These are phyloP conservation scores for Galerina marginata DNA, from an alignment of 768 basidiomycete species.

Conservation along the genomic window DNA sequence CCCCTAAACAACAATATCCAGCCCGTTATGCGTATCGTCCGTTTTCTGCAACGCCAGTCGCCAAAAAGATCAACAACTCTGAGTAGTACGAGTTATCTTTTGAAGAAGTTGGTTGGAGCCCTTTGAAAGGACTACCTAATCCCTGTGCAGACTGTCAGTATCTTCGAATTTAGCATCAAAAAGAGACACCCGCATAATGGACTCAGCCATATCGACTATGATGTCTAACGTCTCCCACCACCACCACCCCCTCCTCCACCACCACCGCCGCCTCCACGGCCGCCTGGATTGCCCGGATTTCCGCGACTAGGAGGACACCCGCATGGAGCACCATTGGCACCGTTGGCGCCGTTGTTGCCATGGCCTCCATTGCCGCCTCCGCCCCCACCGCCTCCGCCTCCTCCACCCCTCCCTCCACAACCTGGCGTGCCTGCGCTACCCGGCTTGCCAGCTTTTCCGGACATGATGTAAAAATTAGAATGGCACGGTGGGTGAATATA, in stretches of 20 bases:
- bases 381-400: not conserved
- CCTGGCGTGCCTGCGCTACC: not conserved
- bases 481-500: too few species aligned
- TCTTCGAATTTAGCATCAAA: not conserved
- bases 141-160: too few species aligned
- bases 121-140: too few species aligned
- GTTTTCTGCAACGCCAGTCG: too few species aligned
- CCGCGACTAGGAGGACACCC: not conserved
- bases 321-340: not conserved
- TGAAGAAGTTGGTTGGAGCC: too few species aligned
- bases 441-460: not conserved
- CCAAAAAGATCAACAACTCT: too few species aligned
- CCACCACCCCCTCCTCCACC: constrained; percentile 4
- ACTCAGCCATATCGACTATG: not conserved
- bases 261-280: not conserved
- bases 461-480: too few species aligned
- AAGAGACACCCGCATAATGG: not conserved
- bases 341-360: not conserved
- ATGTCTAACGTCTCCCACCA: not conserved
- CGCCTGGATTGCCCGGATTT: not conserved
- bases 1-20: too few species aligned
- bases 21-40: too few species aligned
- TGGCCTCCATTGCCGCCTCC: not conserved
- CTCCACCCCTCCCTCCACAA: not conserved
- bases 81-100: too few species aligned